A percentile compares a stretch with the other conserved stretches of the same genome.
These are phyloP conservation scores for Keithomyces neogunnii DNA, from an alignment of 2,329 filamentous ascomycete species.

Conservation along the genomic window DNA sequence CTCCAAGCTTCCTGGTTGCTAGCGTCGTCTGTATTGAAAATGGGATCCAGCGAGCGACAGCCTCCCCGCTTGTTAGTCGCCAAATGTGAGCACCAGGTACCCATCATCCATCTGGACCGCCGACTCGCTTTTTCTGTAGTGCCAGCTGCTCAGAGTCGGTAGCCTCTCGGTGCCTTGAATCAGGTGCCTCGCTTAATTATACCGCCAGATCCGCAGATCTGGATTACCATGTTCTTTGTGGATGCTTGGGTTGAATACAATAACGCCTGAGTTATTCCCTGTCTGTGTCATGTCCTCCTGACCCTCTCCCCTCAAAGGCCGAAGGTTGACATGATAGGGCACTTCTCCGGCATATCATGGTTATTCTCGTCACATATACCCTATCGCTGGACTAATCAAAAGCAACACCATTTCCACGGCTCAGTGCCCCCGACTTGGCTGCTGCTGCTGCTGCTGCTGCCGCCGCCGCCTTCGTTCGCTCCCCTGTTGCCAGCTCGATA, in stretches of 20 bases:
- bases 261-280: background rate
- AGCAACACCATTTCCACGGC: too few relatives aligned
- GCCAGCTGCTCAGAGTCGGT: constrained; percentile 1
- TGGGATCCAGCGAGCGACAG: constrained; percentile 5
- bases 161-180: constrained; percentile 1
- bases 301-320: background rate
- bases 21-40: constrained; percentile 6
- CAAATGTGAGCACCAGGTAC: background rate
- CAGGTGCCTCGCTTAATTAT: background rate
- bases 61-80: constrained; percentile 6
- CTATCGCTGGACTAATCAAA: too few relatives aligned
- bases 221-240: background rate
- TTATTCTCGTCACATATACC: background rate
- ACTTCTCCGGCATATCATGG: background rate
- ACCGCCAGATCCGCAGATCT: background rate
- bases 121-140: background rate
- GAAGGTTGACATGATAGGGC: background rate
- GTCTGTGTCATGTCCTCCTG: background rate
- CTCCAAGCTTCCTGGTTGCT: background rate
- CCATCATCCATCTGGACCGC: constrained; percentile 3
- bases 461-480: background rate
- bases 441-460: background rate
- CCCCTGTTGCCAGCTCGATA: background rate
- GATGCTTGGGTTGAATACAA: background rate
- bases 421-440: background rate